These are phyloP conservation scores for Amyloporia xantha DNA, from an alignment of 768 basidiomycete genomes.

Conservation along the genomic window DNA sequence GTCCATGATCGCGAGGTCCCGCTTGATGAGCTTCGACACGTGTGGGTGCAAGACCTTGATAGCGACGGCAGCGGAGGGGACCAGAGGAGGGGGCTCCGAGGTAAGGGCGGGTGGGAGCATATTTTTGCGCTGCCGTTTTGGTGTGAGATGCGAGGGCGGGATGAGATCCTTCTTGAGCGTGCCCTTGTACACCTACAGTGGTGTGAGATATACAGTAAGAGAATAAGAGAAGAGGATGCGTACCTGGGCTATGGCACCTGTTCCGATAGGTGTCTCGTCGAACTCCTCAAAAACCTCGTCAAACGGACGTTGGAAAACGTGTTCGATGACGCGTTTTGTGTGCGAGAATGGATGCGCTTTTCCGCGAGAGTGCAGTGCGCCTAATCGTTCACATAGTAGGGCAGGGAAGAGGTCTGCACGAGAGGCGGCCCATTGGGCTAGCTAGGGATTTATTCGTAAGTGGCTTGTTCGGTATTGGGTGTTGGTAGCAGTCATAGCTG, in stretches of 20 bases:
- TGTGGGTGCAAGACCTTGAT: conserved; percentile 94
- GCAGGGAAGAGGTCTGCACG: conserved; percentile 90
- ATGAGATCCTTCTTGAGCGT: conserved; percentile 79
- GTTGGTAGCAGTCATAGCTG: not conserved
- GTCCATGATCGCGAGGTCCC: conserved; percentile 93
- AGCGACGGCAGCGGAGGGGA: conserved; percentile 84
- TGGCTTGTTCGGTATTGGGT: not conserved
- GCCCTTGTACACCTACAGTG: conserved; percentile 75
- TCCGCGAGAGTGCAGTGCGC: conserved; percentile 82
- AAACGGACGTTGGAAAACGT: conserved; percentile 78
- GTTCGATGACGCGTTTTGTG: conserved; percentile 76
- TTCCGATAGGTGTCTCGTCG: conserved; percentile 83
- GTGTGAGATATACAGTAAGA: not conserved
- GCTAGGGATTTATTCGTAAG: conserved; percentile 33
- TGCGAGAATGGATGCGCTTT: conserved; percentile 74
- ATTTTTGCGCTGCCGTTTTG: conserved; percentile 50
- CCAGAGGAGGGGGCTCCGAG: conserved; percentile 55
- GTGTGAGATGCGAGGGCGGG: conserved; percentile 76
- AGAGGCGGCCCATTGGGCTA: conserved; percentile 98
- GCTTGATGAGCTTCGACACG: conserved; percentile 71
- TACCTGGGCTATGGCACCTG: conserved; percentile 95
- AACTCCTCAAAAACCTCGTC: conserved; percentile 90
- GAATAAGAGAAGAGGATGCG: conserved; percentile 1
- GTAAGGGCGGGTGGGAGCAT: conserved; percentile 44
- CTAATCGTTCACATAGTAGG: conserved; percentile 76